These are phyloP conservation scores for Nothopassalora personata DNA, from an alignment of 2,329 filamentous ascomycete species.

Conservation along the genomic window DNA sequence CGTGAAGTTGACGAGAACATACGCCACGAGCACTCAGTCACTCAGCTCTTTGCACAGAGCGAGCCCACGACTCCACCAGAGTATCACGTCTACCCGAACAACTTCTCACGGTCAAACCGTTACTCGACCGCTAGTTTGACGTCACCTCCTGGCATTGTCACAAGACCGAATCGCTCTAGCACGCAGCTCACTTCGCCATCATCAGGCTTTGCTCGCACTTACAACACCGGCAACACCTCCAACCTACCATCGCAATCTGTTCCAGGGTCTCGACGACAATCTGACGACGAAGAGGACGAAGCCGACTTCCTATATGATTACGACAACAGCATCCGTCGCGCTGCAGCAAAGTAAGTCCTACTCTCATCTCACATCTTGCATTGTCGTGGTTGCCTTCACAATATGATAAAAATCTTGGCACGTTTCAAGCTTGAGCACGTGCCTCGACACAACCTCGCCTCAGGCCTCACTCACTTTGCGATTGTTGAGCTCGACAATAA, in stretches of 20 bases:
- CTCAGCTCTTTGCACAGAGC: conserved; percentile 62
- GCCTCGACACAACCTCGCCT: neutral
- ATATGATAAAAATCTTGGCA: conserved; percentile 9
- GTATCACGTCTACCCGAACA: conserved; percentile 67
- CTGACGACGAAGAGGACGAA: conserved; percentile 79
- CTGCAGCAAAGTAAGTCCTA: conserved; percentile 76
- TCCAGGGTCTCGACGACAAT: conserved; percentile 80
- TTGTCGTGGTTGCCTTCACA: neutral
- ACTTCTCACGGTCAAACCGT: conserved; percentile 76
- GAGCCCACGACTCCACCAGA: conserved; percentile 96
- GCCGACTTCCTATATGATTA: conserved; percentile 52
- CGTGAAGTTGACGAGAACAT: conserved; percentile 78
- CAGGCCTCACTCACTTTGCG: conserved; percentile 1
- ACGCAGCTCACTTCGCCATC: conserved; percentile 77
- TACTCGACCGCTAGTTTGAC: conserved; percentile 86
- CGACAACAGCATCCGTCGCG: conserved; percentile 65
- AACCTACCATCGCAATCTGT: conserved; percentile 76
- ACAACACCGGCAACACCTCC: conserved; percentile 52
- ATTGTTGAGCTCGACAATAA: conserved; percentile 7
- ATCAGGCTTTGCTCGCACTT: conserved; percentile 51
- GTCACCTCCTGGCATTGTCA: conserved; percentile 62
- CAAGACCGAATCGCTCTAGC: conserved; percentile 66
- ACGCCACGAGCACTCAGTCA: conserved; percentile 74
- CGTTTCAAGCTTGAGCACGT: conserved; percentile 2
- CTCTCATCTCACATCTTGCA: neutral